phyloP scores from a whole-genome alignment of 345 rosid genomes.

The Brassica napus region DNA sequence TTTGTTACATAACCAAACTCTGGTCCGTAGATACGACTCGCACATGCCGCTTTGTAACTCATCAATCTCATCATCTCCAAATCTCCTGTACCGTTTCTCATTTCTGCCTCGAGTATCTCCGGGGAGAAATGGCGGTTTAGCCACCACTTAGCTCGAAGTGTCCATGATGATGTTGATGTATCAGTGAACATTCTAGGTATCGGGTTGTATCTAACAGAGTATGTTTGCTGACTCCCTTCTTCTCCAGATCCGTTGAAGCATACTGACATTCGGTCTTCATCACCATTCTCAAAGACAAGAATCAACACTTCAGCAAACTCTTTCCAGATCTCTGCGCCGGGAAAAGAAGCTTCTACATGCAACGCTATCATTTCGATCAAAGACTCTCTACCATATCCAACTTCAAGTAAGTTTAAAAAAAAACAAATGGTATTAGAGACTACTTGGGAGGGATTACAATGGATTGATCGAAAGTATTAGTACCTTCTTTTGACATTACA shows the following conservation, averaged over 20 bases:
- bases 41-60: conserved; percentile 75
- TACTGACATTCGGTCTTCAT: conserved; percentile 67
- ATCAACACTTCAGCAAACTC: conserved; percentile 67
- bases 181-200: conserved; percentile 46
- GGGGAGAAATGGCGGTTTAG: conserved; percentile 60
- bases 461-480: not conserved
- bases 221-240: conserved; percentile 26
- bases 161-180: conserved; percentile 55
- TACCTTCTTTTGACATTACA: conserved; percentile 58
- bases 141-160: conserved; percentile 69
- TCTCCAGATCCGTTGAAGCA: conserved; percentile 46
- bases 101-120: conserved; percentile 51
- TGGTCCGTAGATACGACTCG: conserved; percentile 51
- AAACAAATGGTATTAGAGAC: not conserved
- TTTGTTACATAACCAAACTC: conserved; percentile 50
- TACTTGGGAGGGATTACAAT: not conserved
- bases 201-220: conserved; percentile 40
- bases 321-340: conserved; percentile 54
- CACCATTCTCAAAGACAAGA: conserved; percentile 42
- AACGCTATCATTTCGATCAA: conserved; percentile 74
- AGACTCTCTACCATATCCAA: conserved; percentile 51
- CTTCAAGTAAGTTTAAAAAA: conserved; percentile 43
- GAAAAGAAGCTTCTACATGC: conserved; percentile 71
- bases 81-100: conserved; percentile 48
- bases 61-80: conserved; percentile 34